Conservation (phyloP, 495 filamentous ascomycete genomes). For the Talaromyces proteolyticus region DNA sequence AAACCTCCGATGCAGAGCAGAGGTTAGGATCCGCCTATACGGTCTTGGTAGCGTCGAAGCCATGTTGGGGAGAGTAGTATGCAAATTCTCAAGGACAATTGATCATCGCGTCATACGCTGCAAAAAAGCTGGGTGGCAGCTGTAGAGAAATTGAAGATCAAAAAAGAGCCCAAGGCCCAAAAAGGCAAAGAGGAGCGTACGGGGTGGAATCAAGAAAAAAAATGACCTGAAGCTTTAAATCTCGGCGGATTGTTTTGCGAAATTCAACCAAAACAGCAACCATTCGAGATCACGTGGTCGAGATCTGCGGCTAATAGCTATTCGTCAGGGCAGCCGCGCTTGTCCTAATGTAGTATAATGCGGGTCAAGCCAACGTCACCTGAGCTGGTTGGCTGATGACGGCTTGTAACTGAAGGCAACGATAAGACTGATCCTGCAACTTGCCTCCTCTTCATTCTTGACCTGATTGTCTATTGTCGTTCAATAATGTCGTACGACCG, state of each 20-base stretch:
- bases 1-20: constrained; percentile 82
- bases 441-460: constrained; percentile 6
- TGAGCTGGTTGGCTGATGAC: constrained; percentile 3
- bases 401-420: constrained; percentile 3
- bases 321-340: neutral
- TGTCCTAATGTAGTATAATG: neutral
- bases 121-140: neutral
- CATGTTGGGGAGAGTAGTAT: constrained; percentile 30
- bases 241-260: neutral
- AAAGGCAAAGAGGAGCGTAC: neutral
- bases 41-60: constrained; percentile 42
- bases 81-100: neutral
- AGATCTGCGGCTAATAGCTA: no score
- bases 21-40: constrained; percentile 89
- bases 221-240: constrained; percentile 1
- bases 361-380: constrained; percentile 2
- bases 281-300: constrained; percentile 3
- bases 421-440: neutral
- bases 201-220: neutral
- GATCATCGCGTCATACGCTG: constrained; percentile 3
- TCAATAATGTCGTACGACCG: constrained; percentile 84
- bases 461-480: constrained; percentile 6
- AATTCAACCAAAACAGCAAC: constrained; percentile 7
- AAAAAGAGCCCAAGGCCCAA: neutral
- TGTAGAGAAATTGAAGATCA: neutral